Conservation (phyloP, 768 basidiomycete species). For the Tulasnella calospora region DNA sequence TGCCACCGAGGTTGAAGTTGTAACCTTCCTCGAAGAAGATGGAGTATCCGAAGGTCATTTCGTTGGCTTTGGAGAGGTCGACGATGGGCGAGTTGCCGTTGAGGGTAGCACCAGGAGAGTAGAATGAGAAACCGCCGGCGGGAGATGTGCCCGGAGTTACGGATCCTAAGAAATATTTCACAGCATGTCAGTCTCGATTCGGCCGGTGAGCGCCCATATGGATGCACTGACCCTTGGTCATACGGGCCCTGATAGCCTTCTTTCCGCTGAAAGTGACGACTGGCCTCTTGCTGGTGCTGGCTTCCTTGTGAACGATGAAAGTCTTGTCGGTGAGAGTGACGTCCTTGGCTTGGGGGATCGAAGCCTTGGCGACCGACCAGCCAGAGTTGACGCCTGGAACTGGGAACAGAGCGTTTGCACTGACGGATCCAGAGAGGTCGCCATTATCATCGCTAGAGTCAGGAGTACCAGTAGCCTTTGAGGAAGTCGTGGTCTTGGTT, state of each 20-base stretch:
- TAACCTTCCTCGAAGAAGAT: slow-evolving; percentile 61
- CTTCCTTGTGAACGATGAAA: slow-evolving; percentile 42
- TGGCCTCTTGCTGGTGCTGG: slow-evolving; percentile 40
- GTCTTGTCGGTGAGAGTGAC: slow-evolving; percentile 45
- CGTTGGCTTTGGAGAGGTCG: slow-evolving; percentile 53
- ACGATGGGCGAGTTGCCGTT: slow-evolving; percentile 40
- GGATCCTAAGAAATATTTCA: background rate
- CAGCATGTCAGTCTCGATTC: background rate
- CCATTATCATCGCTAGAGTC: slow-evolving; percentile 2
- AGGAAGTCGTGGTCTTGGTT: slow-evolving; percentile 15
- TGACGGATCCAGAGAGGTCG: background rate
- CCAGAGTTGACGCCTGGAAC: slow-evolving; percentile 44
- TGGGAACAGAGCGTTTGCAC: slow-evolving; percentile 30
- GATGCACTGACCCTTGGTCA: slow-evolving; percentile 24
- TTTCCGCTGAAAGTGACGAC: slow-evolving; percentile 49
- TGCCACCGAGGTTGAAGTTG: slow-evolving; percentile 63
- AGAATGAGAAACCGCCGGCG: slow-evolving; percentile 65
- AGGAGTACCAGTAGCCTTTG: background rate
- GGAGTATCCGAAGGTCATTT: slow-evolving; percentile 64
- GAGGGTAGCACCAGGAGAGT: slow-evolving; percentile 51
- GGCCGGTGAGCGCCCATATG: slow-evolving; percentile 2
- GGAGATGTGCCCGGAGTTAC: slow-evolving; percentile 31
- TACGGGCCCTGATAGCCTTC: slow-evolving; percentile 25
- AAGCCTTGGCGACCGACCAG: slow-evolving; percentile 44
- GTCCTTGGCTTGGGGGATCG: slow-evolving; percentile 38